These are phyloP conservation scores for Chaetoscypha palmicola DNA, from an alignment of 2,329 filamentous ascomycete species.

Conservation along the genomic window DNA sequence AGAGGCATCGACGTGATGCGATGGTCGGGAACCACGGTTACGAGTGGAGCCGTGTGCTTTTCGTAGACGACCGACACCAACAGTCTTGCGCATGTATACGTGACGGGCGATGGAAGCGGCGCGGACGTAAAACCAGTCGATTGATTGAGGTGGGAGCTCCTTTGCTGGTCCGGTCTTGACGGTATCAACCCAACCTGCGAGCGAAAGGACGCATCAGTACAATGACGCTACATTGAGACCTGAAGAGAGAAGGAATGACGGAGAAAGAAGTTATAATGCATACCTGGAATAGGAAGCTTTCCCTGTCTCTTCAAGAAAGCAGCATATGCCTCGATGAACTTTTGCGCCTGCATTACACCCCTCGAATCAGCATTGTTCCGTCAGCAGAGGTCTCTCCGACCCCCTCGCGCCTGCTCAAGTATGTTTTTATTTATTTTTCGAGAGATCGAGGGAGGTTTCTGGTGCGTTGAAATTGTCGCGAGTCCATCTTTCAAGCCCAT, in stretches of 20 bases:
- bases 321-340: slow-evolving; percentile 82
- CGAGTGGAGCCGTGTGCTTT: slow-evolving; percentile 94
- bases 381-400: slow-evolving; percentile 66
- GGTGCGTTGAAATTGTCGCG: slow-evolving; percentile 7
- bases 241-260: neutral
- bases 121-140: slow-evolving; percentile 93
- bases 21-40: slow-evolving; percentile 90
- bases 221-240: neutral
- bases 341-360: slow-evolving; percentile 58
- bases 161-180: slow-evolving; percentile 97
- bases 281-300: slow-evolving; percentile 86
- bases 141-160: slow-evolving; percentile 95
- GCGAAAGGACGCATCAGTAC: slow-evolving; percentile 18
- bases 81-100: slow-evolving; percentile 99
- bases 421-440: slow-evolving; percentile 20
- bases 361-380: slow-evolving; percentile 63
- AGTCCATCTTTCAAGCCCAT: slow-evolving; percentile 6
- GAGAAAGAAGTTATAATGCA: slow-evolving; percentile 33
- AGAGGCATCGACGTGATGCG: slow-evolving; percentile 91
- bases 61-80: slow-evolving; percentile 95
- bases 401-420: slow-evolving; percentile 63
- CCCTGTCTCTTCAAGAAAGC: slow-evolving; percentile 91
- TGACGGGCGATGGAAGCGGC: slow-evolving; percentile 93
- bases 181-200: slow-evolving; percentile 91
- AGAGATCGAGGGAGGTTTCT: slow-evolving; percentile 16